Evolutionary conservation across 495 filamentous ascomycete genomes (phyloP), one percentile per base, ranked within the genome.

Genomic region (Filosporella fistucella): DNA sequence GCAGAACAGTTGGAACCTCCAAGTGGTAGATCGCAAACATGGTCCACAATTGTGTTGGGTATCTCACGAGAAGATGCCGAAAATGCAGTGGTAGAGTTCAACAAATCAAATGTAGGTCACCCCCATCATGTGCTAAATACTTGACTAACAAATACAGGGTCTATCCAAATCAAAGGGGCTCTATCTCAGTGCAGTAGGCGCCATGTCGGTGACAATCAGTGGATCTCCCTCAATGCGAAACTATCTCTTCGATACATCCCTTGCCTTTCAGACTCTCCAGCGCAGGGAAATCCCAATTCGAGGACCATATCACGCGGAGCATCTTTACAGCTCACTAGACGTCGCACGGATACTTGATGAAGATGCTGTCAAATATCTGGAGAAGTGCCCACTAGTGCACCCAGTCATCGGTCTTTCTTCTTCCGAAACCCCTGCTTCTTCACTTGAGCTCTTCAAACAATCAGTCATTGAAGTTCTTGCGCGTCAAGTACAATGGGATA

Each of bases 231-330:
- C 64, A 7, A 77, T 78, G 0, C 68, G 87, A 14, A 67, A 74
- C 29, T 58, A 71, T 3, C 69, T 91, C 21, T 73, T 84, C 51
- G 67, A 76, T 25, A 69, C 63, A 18, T 68, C 21, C 53, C 32
- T 21, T 16, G 14, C 26, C 16, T 53, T 53, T 23, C 26, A 42
- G 23, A 74, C 37, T 64, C 74, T 43, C 38, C 81, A 81, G 56
- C 73, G 74, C 1, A 71, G 75, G 5, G 73, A 74, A 12, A 80
- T 86, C 34, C 81, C 85, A 1, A 81, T 94, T 18, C 81, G 84
- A 47, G 89, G 84, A 1, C 86, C 88, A 1, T 94, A 89, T 57
- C 89, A 95, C 66, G 87, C 89, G 6, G 56, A 70, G 1, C 87
- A 94, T 62, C 65, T 95, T 11, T 70, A 88, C 64, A 69, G 68